Evolutionary conservation across 108 stramenopile species (phyloP).

Genomic region (Cyclotella sp.): DNA sequence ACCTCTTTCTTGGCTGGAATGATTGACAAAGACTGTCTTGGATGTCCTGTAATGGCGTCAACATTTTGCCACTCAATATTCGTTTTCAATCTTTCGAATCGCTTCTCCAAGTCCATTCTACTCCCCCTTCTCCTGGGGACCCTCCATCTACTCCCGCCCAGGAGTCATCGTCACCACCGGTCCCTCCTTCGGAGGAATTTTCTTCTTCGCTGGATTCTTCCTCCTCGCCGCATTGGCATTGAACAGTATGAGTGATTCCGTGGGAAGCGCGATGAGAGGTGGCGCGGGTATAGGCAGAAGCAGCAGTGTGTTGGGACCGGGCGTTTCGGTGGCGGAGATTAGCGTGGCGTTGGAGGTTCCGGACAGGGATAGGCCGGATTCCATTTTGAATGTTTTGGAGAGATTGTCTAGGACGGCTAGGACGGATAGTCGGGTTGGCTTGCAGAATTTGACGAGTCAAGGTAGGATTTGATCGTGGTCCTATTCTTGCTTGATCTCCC

Average conservation of each 20-base stretch:
- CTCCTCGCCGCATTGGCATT: slow-evolving; percentile 39
- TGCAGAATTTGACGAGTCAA: slow-evolving; percentile 81
- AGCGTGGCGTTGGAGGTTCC: slow-evolving; percentile 78
- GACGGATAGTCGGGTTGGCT: slow-evolving; percentile 76
- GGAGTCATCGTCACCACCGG: slow-evolving; percentile 64
- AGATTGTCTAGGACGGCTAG: slow-evolving; percentile 61
- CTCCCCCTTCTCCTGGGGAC: slow-evolving; percentile 39
- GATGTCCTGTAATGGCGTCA: not conserved
- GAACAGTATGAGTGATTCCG: slow-evolving; percentile 16
- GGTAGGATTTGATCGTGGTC: slow-evolving; percentile 22
- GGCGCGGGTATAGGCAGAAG: slow-evolving; percentile 2
- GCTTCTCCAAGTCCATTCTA: slow-evolving; percentile 63
- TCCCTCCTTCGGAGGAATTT: slow-evolving; percentile 61
- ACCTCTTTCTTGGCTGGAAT: too few species aligned
- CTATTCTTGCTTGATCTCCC: not conserved
- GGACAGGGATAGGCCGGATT: slow-evolving; percentile 73
- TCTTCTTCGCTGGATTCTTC: slow-evolving; percentile 67
- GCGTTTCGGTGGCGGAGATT: slow-evolving; percentile 72
- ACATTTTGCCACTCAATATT: not conserved
- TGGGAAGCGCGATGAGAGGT: slow-evolving; percentile 30
- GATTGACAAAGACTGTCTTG: too few species aligned
- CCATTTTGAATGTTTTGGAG: slow-evolving; percentile 64
- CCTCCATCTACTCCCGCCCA: slow-evolving; percentile 44
- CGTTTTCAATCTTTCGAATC: too few species aligned
- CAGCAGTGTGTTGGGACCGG: slow-evolving; percentile 61